A percentile compares a stretch with the other conserved stretches of the same genome.
Evolutionary conservation across 768 basidiomycete genomes (phyloP).

Genomic region (Rhodotorula toruloides): DNA sequence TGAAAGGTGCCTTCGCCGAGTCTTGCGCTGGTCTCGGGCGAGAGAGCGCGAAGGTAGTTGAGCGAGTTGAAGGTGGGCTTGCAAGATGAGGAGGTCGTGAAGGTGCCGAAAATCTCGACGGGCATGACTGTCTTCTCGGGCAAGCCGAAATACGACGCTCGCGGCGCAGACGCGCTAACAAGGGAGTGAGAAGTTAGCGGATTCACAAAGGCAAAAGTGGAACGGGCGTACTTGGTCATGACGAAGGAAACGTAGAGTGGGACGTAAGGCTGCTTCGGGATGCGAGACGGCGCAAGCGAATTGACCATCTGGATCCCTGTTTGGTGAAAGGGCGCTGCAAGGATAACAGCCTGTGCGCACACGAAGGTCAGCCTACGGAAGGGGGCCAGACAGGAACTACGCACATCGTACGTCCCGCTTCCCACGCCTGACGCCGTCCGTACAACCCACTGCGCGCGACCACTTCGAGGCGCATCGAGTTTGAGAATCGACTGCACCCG

Average conservation of each 20-base stretch:
- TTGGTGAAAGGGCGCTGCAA: conserved; percentile 79
- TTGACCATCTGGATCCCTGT: conserved; percentile 47
- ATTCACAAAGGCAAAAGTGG: not conserved
- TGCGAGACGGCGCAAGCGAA: conserved; percentile 48
- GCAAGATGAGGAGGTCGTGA: conserved; percentile 51
- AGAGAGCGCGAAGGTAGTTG: conserved; percentile 57
- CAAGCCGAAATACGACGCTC: conserved; percentile 63
- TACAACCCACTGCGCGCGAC: conserved; percentile 27
- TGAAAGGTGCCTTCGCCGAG: conserved; percentile 52
- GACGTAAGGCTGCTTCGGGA: conserved; percentile 70
- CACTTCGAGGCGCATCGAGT: conserved; percentile 10
- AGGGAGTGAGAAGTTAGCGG: conserved; percentile 18
- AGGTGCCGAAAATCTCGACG: conserved; percentile 65
- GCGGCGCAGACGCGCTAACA: conserved; percentile 50
- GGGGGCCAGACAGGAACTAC: not conserved
- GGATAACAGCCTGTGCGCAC: conserved; percentile 68
- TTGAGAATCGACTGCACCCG: conserved; percentile 38
- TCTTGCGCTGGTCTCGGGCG: not conserved
- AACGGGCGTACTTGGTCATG: conserved; percentile 62
- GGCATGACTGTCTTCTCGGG: conserved; percentile 52
- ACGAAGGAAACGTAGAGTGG: conserved; percentile 83
- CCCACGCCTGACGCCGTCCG: conserved; percentile 11
- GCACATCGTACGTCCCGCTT: conserved; percentile 32
- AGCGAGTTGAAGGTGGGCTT: conserved; percentile 75
- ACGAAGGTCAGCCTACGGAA: not conserved